Evolutionary conservation across 257 asterid genomes (phyloP), one percentile per base, ranked within the genome.

Genomic region (Avicennia marina): DNA sequence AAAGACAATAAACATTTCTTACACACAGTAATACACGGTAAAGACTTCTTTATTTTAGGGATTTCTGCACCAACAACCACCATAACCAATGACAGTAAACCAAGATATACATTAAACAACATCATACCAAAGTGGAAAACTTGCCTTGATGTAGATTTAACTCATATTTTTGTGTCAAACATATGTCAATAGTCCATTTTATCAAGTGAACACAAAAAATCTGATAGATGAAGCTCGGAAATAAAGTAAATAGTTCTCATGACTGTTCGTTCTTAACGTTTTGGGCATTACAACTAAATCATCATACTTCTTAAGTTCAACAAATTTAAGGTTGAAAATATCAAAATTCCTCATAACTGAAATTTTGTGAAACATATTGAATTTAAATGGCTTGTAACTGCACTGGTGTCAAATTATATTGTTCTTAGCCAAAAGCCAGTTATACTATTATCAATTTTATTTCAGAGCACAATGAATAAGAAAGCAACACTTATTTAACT

Each of bases 291-390:
- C 49, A 11, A 46, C 20, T 36, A 19, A 36, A 33, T 24, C 44
- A 39, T 47, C 44, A 64, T 13, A 53, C 38, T 53, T 19, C 18
- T 18, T 7, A 17, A 15, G 49, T 54, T 64, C 50, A 29, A 53
- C 16, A 26, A 22, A 33, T 11, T 53, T 21, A 25, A 21, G 16
- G 25, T 49, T 13, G 40, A 22, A 16, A 31, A 45, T 25, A n/a
- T 55, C 29, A 47, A 29, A 29, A 21, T 7, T 18, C 13, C 12
- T 27, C 39, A 19, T 24, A 22, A 39, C 2, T 56, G 38, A 56
- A 8, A 51, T 6, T 15, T 15, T 8, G 3, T n/a, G 2, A 36
- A 36, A 36, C 10, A 5, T 36, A 7, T 5, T 36, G 43, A 32
- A 19, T 33, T 1, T 32, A 34, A 33, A 15, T 60, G 48, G 20